A percentile compares a stretch with the other conserved stretches of the same genome.
These are phyloP conservation scores for Lecanoromycetidae sp. DNA, from an alignment of 2,329 filamentous ascomycete species.

Conservation along the genomic window DNA sequence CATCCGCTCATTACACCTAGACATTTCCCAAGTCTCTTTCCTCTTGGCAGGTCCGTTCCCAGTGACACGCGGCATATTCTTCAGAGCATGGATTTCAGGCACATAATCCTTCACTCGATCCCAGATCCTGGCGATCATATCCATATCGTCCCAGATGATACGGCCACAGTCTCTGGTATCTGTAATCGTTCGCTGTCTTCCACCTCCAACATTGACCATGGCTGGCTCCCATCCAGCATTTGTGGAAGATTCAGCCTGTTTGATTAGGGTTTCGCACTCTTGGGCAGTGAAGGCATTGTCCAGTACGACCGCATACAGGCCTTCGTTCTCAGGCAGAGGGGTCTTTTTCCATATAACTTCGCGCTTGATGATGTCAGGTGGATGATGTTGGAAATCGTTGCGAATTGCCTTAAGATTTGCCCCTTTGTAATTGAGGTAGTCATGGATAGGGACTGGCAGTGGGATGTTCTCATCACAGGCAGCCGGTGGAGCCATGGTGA, in stretches of 20 bases:
- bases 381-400: slow-evolving; percentile 8
- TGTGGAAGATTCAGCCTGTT: slow-evolving; percentile 37
- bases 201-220: slow-evolving; percentile 52
- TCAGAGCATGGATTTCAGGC: slow-evolving; percentile 31
- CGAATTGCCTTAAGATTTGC: background rate
- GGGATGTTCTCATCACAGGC: no score
- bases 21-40: slow-evolving; percentile 27
- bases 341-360: slow-evolving; percentile 44
- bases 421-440: no score
- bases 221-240: slow-evolving; percentile 51
- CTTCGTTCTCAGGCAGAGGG: slow-evolving; percentile 41
- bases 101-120: slow-evolving; percentile 39
- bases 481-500: no score
- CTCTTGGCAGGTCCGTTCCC: slow-evolving; percentile 34
- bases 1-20: slow-evolving; percentile 57
- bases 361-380: slow-evolving; percentile 31
- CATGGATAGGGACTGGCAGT: background rate
- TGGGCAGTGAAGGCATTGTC: slow-evolving; percentile 50
- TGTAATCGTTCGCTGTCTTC: slow-evolving; percentile 45
- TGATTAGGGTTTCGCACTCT: slow-evolving; percentile 50
- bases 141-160: slow-evolving; percentile 60
- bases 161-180: slow-evolving; percentile 59
- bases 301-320: slow-evolving; percentile 48
- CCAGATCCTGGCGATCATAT: slow-evolving; percentile 52
- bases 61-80: slow-evolving; percentile 31